These are phyloP conservation scores for Eucalyptus marginata DNA, from an alignment of 345 rosid genomes.

Conservation along the genomic window DNA sequence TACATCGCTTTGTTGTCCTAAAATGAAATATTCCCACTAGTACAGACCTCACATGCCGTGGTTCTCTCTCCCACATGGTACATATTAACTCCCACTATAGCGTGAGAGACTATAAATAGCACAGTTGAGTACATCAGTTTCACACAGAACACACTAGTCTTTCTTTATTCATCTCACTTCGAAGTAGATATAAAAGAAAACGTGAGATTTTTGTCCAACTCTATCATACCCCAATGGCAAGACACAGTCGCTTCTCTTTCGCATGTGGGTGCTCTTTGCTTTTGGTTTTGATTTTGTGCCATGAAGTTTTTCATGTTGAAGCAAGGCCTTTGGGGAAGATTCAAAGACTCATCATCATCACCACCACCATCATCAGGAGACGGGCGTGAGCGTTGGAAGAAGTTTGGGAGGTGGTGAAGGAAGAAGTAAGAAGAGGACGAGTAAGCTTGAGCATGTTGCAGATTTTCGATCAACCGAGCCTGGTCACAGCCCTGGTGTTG, in stretches of 20 bases:
- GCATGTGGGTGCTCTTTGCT: not conserved
- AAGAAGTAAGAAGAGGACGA: conserved; percentile 27
- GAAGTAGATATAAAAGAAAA: not conserved
- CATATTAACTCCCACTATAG: not conserved
- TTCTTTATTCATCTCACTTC: not conserved
- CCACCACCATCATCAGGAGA: not conserved
- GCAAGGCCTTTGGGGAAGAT: not conserved
- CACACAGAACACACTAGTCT: not conserved
- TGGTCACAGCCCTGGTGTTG: conserved; percentile 37
- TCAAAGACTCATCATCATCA: not conserved
- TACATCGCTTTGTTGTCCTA: not conserved
- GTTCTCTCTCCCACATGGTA: not conserved
- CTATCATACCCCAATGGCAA: not conserved
- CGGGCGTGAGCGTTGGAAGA: not conserved
- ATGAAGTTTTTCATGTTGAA: not conserved
- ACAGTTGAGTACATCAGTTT: not conserved
- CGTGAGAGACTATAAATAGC: not conserved
- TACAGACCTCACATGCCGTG: not conserved
- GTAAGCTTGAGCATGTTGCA: conserved; percentile 1
- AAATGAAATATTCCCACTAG: not conserved
- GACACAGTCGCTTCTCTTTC: not conserved
- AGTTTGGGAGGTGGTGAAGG: not conserved
- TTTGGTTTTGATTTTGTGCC: conserved; percentile 12
- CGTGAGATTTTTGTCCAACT: not conserved
- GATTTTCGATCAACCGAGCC: conserved; percentile 26